Base-by-base conservation (phyloP, 2,329 filamentous ascomycete species). In the Paraconiothyrium brasiliense region DNA sequence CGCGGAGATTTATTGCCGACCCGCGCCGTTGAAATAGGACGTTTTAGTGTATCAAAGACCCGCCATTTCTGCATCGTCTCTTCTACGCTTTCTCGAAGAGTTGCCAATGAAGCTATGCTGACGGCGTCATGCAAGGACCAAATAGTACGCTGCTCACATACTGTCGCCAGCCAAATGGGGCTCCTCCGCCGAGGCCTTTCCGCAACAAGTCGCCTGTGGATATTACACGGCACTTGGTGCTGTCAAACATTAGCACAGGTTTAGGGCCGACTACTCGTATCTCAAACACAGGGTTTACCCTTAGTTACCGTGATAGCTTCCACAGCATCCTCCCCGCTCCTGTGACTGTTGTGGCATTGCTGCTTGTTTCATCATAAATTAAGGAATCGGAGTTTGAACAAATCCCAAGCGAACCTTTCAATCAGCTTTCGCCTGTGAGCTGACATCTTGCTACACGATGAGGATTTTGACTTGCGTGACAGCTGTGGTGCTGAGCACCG, bases 401-500 rank as follows among this genome's bases (percentile, higher is more conserved):
- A 16, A 41, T 44, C 34, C 22, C 11, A 30, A 54, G 35, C 35
- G 9, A 47, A 57, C 24, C 22, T 30, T 52, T n/a, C 54, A 41
- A 57, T 52, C 52, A 50, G 32, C 30, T 52, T 46, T 52, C 49
- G 34, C 61, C 39, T 57, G 39, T 59, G 57, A 46, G 22, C 58
- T 30, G 16, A 27, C 39, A 20, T 32, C 30, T 46, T n/a, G 58
- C 34, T 32, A 20, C 47, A 63, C n/a, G n/a, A 72, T 72, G 68
- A 72, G 62, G 54, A 20, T 67, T 49, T 65, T 62, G 16, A 66
- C 22, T 11, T 22, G 70, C 24, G 59, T 59, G 16, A 56, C 63
- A 44, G 65, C 61, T n/a, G 57, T 62, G 43, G 59, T 73, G 41
- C 27, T 72, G 35, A 56, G 59, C 49, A 50, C 57, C 46, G 64